Base-by-base conservation (phyloP, 305 asterid genomes). In the Fraxinus nigra region DNA sequence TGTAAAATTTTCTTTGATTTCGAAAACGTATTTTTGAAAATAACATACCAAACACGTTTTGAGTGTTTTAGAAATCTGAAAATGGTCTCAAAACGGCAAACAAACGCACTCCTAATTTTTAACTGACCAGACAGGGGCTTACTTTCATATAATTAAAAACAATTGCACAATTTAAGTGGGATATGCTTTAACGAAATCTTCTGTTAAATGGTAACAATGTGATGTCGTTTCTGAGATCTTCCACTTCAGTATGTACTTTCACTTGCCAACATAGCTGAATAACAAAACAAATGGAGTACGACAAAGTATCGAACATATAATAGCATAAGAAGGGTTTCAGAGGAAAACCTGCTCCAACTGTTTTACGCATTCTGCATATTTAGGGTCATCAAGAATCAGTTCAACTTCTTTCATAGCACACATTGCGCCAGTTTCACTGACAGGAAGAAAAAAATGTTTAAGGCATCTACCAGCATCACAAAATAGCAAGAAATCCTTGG, bases 351-450 rank as follows among this genome's bases (percentile, higher is more conserved):
- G 98, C 84, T 93, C 95, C 84, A 95, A 85, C 87, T 95, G 98
- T 92, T 87, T 87, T 61, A 95, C 85, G 81, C 93, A 90, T 87
- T 95, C 98, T 26, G 65, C 82, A 67, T 87, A 84, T 85, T 89
- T 93, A 22, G 98, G 89, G 85, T 95, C 98, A 75, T 91, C 98
- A 9, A 86, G 91, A 76, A 94, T 78, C 72, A 92, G 76, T 81
- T 93, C 94, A 73, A 95, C 98, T 84, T 95, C 98, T 87, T 95
- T 95, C 88, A 95, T 74, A 3, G 98, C 98, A 72, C 98, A 93
- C 5, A 91, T 85, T 35, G 98, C 98, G 74, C 98, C 98, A 32
- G 97, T 95, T 90, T 93, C 94, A 77, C 98, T 95, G 70, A 84
- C 54, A 87, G 32, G 69, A 77, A 79, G 28, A 76, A 26, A 14